Percentiles rank a stretch among this genome's conserved stretches.
These are phyloP conservation scores for Fomitopsis serialis DNA, from an alignment of 768 basidiomycete species.

Conservation along the genomic window DNA sequence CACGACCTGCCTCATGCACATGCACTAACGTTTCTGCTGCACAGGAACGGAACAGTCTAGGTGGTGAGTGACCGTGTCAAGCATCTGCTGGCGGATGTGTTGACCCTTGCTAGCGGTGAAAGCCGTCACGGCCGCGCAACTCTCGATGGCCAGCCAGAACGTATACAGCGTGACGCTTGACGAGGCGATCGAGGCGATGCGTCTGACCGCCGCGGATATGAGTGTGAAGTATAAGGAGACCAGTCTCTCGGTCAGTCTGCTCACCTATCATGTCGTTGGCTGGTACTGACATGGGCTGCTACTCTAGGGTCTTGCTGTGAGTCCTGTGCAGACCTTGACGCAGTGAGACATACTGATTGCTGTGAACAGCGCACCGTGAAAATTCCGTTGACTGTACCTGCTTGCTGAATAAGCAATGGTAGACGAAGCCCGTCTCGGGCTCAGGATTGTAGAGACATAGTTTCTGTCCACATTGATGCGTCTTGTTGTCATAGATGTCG, in stretches of 20 bases:
- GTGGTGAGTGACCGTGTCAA: conserved; percentile 39
- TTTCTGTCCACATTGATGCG: too few relatives aligned
- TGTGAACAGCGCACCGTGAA: conserved; percentile 59
- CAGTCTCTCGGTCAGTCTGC: conserved; percentile 68
- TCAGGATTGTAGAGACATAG: too few relatives aligned
- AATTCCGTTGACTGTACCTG: conserved; percentile 82
- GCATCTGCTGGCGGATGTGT: not conserved
- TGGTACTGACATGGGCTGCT: conserved; percentile 1
- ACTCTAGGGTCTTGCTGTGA: conserved; percentile 53
- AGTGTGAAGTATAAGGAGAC: conserved; percentile 95
- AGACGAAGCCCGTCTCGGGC: too few relatives aligned
- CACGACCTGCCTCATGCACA: not conserved
- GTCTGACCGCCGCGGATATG: conserved; percentile 91
- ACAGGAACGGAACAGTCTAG: conserved; percentile 81
- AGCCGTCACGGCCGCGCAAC: conserved; percentile 88
- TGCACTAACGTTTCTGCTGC: not conserved
- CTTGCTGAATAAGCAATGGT: conserved; percentile 53
- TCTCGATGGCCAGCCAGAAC: conserved; percentile 89
- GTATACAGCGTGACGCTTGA: conserved; percentile 85
- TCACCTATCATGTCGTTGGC: not conserved
- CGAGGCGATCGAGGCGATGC: conserved; percentile 95
- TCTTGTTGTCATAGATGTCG: too few relatives aligned
- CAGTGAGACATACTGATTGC: too few relatives aligned
- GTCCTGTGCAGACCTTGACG: conserved; percentile 19
- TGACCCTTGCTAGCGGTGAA: conserved; percentile 63